Base-by-base conservation (phyloP, 2,329 filamentous ascomycete genomes). In the Ceratocystis huliohia region DNA sequence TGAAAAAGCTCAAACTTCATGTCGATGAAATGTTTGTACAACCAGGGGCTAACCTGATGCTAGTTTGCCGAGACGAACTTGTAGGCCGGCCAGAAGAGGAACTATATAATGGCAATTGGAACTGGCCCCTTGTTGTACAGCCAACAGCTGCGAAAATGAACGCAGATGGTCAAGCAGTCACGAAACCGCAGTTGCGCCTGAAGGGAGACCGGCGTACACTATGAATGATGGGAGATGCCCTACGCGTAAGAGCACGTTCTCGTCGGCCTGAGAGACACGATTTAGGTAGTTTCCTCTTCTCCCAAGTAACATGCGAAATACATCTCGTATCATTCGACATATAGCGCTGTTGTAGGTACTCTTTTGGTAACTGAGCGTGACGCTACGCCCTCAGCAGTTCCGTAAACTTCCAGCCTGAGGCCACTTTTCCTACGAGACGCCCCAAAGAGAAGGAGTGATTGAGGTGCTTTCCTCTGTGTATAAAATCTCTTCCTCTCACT, bases 401-500 rank as follows among this genome's bases (percentile, higher is more conserved):
- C 6, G 33, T 59, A 25, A 33, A 37, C 56, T 33, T 15, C 25
- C 3, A 41, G 46, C n/a, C 20, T 33, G 6, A 56, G 46, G 48
- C 48, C 48, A 53, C 8, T 13, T 25, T 53, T 53, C 15, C 25
- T 10, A 5, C 2, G 25, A 53, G 48, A 10, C 48, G 10, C 25
- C 48, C 7, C 10, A 22, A 22, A 53, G 48, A 53, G 48, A 53
- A 53, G 48, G 48, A 53, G 25, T 64, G 30, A 53, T 56, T 53
- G 46, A 5, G 17, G 17, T 59, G 17, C 45, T 41, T 64, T 50
- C 28, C 7, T 53, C 8, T 6, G 5, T 22, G 46, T 64, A 64
- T 64, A 64, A 64, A 56, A 44, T 53, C 46, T 33, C 46, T 33
- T 20, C 33, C 56, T n/a, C 15, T 30, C 46, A n/a, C 33, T 20